Conservation (phyloP, 768 basidiomycete genomes). For the Naganishia vishniacii region DNA sequence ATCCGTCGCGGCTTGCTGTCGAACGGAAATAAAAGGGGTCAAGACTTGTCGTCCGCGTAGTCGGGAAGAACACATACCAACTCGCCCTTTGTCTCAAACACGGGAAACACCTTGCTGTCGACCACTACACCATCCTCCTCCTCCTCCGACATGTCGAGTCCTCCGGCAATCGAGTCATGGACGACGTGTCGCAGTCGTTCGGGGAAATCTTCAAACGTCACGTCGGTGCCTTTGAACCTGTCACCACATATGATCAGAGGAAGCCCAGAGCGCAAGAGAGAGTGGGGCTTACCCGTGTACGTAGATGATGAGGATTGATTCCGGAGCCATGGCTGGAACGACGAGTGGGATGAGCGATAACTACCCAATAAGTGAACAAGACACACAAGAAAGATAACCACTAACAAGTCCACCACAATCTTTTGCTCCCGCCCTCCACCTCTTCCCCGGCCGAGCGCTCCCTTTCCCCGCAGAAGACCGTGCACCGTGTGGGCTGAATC, state of each 20-base stretch:
- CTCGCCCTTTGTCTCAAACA: slow-evolving; percentile 91
- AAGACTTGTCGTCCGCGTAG: no score
- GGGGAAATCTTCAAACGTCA: slow-evolving; percentile 60
- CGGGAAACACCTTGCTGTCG: slow-evolving; percentile 80
- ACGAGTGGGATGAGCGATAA: no score
- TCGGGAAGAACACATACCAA: no score
- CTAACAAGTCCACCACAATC: no score
- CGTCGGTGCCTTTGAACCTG: slow-evolving; percentile 50
- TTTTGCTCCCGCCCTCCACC: slow-evolving; percentile 11
- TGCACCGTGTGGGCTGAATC: no score
- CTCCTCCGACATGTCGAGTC: slow-evolving; percentile 50
- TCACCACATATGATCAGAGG: no score
- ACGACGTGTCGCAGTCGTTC: slow-evolving; percentile 71
- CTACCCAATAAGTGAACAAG: no score
- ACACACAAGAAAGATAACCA: no score
- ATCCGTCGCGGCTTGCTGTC: slow-evolving; percentile 70
- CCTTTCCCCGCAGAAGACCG: neutral
- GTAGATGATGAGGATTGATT: slow-evolving; percentile 42
- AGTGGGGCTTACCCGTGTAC: slow-evolving; percentile 44
- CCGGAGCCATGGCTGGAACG: neutral
- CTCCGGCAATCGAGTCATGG: slow-evolving; percentile 50
- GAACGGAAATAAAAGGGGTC: no score
- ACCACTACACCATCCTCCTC: slow-evolving; percentile 56
- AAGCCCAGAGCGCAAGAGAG: neutral
- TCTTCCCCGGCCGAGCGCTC: neutral